These are phyloP conservation scores for Cordyceps pruinosa DNA, from an alignment of 2,329 filamentous ascomycete genomes.

Conservation along the genomic window DNA sequence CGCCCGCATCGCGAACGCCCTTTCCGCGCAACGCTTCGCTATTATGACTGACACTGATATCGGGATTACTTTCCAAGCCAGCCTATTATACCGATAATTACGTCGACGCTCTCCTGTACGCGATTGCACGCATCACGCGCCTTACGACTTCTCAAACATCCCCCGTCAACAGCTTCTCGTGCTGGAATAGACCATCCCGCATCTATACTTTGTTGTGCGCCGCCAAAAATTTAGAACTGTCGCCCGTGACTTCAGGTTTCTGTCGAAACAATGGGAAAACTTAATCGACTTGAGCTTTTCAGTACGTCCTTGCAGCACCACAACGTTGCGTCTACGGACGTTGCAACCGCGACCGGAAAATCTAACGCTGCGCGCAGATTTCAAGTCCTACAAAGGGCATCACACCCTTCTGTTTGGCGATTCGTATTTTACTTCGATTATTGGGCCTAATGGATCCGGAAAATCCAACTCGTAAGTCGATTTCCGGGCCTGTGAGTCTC, in stretches of 20 bases:
- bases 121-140: background rate
- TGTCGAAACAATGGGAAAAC: conserved; percentile 76
- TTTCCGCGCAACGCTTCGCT: conserved; percentile 18
- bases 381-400: conserved; percentile 98
- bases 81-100: background rate
- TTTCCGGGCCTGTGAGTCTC: background rate
- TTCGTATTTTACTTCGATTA: conserved; percentile 98
- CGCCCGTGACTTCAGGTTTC: background rate
- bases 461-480: conserved; percentile 87
- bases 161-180: conserved; percentile 1
- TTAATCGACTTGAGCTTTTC: conserved; percentile 88
- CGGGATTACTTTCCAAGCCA: background rate
- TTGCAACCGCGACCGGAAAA: background rate
- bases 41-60: conserved; percentile 49
- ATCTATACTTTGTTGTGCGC: background rate
- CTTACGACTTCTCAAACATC: background rate
- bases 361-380: conserved; percentile 51
- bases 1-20: background rate
- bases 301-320: conserved; percentile 54
- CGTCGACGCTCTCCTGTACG: background rate
- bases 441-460: conserved; percentile 97
- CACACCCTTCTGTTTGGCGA: conserved; percentile 92
- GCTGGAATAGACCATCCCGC: background rate
- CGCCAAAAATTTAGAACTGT: background rate
- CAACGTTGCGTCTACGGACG: background rate